Percentiles rank a stretch among this genome's conserved stretches.
Evolutionary conservation across 768 basidiomycete species (phyloP).

Genomic region (Infundibulicybe gibba): DNA sequence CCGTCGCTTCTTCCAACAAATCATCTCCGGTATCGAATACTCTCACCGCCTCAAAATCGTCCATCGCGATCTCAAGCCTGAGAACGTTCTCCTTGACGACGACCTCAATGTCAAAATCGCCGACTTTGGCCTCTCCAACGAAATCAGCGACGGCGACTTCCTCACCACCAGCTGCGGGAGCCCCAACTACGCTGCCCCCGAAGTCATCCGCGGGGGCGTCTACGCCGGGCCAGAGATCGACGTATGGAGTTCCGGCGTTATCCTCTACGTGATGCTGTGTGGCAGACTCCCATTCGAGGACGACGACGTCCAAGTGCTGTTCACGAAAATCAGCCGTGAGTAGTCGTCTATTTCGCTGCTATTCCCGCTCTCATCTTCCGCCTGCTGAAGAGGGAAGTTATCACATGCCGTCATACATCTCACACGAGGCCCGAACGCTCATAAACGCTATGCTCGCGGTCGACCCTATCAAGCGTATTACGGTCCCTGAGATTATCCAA

Average conservation of each 20-base stretch:
- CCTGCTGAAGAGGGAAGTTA: conserved; percentile 70
- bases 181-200: conserved; percentile 98
- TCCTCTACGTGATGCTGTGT: conserved; percentile 96
- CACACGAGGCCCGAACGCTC: conserved; percentile 71
- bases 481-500: conserved; percentile 84
- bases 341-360: conserved; percentile 6
- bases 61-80: conserved; percentile 96
- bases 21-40: conserved; percentile 96
- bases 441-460: conserved; percentile 90
- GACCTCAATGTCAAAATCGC: conserved; percentile 94
- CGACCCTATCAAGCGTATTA: conserved; percentile 94
- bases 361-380: background rate
- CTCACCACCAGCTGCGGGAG: conserved; percentile 96
- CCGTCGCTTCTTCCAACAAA: conserved; percentile 95
- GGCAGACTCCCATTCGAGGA: conserved; percentile 97
- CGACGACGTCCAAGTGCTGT: conserved; percentile 88
- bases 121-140: conserved; percentile 97
- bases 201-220: conserved; percentile 92
- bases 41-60: conserved; percentile 96
- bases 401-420: conserved; percentile 79
- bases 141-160: conserved; percentile 96
- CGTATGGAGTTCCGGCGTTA: conserved; percentile 99
- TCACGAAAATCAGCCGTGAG: conserved; percentile 91
- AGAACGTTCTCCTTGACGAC: conserved; percentile 87
- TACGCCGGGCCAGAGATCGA: conserved; percentile 99